Base-by-base conservation (phyloP, 1,139 yeast species). In the Groenewaldozyma sp. region DNA sequence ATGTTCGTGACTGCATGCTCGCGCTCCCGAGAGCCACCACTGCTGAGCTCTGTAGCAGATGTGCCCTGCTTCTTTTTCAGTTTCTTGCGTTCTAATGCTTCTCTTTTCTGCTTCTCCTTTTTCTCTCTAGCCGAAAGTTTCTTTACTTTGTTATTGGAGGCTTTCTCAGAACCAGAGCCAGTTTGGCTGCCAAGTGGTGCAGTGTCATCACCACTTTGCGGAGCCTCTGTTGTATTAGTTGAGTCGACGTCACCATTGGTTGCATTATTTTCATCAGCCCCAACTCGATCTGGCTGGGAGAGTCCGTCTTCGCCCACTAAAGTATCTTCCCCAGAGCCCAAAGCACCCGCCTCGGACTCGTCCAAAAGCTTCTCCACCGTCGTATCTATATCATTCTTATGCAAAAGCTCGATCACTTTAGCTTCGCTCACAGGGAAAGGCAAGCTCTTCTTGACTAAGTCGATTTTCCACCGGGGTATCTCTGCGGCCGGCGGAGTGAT, bases 51-150 rank as follows among this genome's bases (percentile, higher is more conserved):
- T 16, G 13, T 10, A n/a, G 34, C 22, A 4, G 6, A 11, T 31
- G n/a, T 6, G n/a, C 14, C 6, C 11, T 27, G 31, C 14, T 27
- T 27, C 22, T 14, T 14, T 27, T 28, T 35, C 36, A 20, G 29
- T 37, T 41, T 41, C 38, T 47, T 47, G 24, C 62, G 49, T 19
- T 56, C 61, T 31, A 45, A 37, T 7, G 59, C 55, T 33, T 52
- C 55, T 16, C 51, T 47, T 37, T 58, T 57, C 40, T 57, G 62
- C 20, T 47, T 41, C 37, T 56, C 62, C 43, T 56, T 56, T 39
- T 53, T 47, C 35, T 57, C 59, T n/a, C 60, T 49, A 3, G 56
- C 53, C 3, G 57, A 52, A 28, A 48, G 37, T 7, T 53, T 46
- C 24, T 42, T 42, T 31, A 31, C 29, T 31, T 18, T 21, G 14